These are phyloP conservation scores for Acer negundo DNA, from an alignment of 345 rosid species.

Conservation along the genomic window DNA sequence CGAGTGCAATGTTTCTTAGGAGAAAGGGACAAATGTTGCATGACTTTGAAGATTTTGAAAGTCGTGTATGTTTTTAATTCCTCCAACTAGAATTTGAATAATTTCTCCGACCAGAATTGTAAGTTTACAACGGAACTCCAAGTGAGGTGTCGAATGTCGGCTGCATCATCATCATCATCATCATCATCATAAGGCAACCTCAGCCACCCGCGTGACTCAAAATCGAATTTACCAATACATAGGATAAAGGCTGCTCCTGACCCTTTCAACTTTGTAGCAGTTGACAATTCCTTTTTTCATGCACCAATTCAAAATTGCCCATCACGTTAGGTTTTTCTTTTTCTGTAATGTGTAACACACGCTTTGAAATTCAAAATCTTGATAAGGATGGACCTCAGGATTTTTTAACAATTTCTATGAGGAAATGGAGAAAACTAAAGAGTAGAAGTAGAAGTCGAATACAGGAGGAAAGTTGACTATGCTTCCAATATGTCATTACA, in stretches of 20 bases:
- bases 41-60: background rate
- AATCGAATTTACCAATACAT: background rate
- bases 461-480: background rate
- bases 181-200: background rate
- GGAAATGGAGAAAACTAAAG: background rate
- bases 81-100: background rate
- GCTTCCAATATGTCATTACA: constrained; percentile 6
- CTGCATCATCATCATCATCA: background rate
- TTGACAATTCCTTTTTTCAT: background rate
- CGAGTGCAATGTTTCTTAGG: too few relatives aligned
- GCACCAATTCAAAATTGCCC: background rate
- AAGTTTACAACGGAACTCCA: background rate
- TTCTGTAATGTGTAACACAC: background rate
- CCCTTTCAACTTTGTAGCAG: background rate
- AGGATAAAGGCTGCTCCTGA: background rate
- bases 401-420: background rate
- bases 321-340: too few relatives aligned
- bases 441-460: too few relatives aligned
- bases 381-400: background rate
- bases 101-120: background rate
- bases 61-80: background rate
- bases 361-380: background rate
- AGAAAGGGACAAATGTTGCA: background rate
- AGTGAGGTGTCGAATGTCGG: background rate
- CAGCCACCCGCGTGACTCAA: background rate